These are phyloP conservation scores for Emydomyces testavorans DNA, from an alignment of 2,329 filamentous ascomycete genomes.

Conservation along the genomic window DNA sequence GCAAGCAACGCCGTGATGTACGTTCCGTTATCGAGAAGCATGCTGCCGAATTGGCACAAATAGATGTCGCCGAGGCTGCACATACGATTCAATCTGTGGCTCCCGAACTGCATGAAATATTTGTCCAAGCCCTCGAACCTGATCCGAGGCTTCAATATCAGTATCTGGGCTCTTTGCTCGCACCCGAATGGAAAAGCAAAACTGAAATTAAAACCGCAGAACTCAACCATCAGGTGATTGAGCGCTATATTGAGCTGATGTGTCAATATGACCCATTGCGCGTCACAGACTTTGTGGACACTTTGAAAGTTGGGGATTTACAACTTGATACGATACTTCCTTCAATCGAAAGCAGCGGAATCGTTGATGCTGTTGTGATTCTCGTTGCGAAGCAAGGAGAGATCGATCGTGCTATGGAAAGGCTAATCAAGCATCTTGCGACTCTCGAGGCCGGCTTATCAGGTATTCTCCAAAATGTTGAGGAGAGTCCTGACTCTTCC, in stretches of 20 bases:
- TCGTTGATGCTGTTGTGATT: conserved; percentile 84
- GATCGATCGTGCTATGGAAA: conserved; percentile 68
- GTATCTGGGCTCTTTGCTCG: conserved; percentile 68
- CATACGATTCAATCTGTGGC: conserved; percentile 51
- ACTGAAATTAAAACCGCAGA: conserved; percentile 24
- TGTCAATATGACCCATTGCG: conserved; percentile 71
- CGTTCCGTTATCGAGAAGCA: conserved; percentile 55
- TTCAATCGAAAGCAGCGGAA: conserved; percentile 76
- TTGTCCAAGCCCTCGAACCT: conserved; percentile 52
- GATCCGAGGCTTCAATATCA: conserved; percentile 56
- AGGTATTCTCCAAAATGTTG: conserved; percentile 55
- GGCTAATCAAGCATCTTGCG: conserved; percentile 67
- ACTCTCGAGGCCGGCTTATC: conserved; percentile 68
- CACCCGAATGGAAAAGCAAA: conserved; percentile 40
- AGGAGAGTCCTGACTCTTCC: conserved; percentile 45
- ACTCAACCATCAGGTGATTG: conserved; percentile 52
- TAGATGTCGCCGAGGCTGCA: conserved; percentile 56
- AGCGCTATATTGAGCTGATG: conserved; percentile 82
- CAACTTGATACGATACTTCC: conserved; percentile 70
- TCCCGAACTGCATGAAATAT: conserved; percentile 50
- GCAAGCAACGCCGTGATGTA: conserved; percentile 62
- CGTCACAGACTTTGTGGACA: conserved; percentile 73
- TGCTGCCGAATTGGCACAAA: conserved; percentile 53
- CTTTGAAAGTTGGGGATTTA: conserved; percentile 65
- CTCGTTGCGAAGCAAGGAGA: conserved; percentile 83